Evolutionary conservation across 2,329 filamentous ascomycete species (phyloP).

Genomic region (Trichoderma atroviride): DNA sequence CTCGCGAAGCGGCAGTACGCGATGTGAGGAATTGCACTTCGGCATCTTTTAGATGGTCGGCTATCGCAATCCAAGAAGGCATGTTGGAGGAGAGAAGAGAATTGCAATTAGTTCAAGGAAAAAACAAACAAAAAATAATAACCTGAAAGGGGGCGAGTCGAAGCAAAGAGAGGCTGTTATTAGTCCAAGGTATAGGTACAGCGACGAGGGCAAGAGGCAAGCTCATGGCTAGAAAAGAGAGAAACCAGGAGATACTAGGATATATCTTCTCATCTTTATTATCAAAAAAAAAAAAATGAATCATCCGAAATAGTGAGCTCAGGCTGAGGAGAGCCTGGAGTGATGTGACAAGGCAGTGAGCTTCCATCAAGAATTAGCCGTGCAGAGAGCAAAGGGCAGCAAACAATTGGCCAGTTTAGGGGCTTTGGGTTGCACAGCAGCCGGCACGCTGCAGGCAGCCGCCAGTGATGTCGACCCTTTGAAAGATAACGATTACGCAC

Average conservation of each 20-base stretch:
- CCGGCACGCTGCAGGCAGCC: neutral
- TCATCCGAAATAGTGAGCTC: neutral
- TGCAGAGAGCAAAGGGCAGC: neutral
- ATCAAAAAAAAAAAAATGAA: neutral
- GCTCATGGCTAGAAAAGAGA: neutral
- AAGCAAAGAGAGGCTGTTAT: neutral
- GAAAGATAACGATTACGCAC: neutral
- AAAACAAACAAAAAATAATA: neutral
- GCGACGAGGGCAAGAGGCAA: neutral
- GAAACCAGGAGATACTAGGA: neutral
- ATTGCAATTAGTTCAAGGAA: neutral
- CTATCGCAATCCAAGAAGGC: neutral
- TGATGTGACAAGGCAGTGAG: neutral
- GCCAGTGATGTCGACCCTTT: neutral
- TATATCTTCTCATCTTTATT: neutral
- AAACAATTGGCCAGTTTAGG: neutral
- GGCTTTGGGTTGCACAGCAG: neutral
- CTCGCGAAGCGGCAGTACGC: neutral
- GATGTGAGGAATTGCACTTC: constrained; percentile 20
- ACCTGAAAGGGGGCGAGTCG: neutral
- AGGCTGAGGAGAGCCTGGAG: neutral
- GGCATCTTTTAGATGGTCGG: neutral
- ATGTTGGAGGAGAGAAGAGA: neutral
- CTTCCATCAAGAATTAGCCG: neutral
- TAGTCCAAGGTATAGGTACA: neutral